Evolutionary conservation across 2,329 filamentous ascomycete genomes (phyloP), one percentile per base, ranked within the genome.

Genomic region (Aureobasidium vineae): DNA sequence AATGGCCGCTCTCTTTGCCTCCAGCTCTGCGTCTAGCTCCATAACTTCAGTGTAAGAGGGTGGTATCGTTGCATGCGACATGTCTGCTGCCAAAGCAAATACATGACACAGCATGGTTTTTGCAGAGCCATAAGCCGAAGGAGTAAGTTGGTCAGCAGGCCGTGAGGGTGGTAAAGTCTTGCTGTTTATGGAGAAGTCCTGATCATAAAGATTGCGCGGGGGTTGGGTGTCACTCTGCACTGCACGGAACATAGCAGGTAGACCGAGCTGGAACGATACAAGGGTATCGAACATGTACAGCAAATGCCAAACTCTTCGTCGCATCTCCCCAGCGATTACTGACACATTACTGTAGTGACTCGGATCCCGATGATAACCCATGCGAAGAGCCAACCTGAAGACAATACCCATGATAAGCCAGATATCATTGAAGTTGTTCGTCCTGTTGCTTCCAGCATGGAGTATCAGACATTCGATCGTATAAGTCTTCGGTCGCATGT

Each of bases 341-440:
- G 77, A 75, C 31, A 83, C 77, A 6, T 70, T 72, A 0, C 73
- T 72, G 68, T 81, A 82, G 54, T 80, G 76, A 5, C 72, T 76
- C 0, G 79, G 75, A 66, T 83, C 82, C 63, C 79, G 71, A 67
- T 84, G 81, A 64, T 81, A 80, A 8, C 79, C 79, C 75, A 80
- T 78, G 5, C 77, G 72, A 21, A 81, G 68, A 11, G 78, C 76
- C 10, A 80, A 71, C 5, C 78, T 74, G 43, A 79, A 72, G 7
- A 79, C 69, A 15, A 78, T 71, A 4, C 79, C 79, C 50, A 79
- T 73, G 26, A 77, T 71, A n/a, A 81, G 73, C 78, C 79, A 81
- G 0, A 79, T 71, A 26, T 78, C 77, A 28, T 75, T 68, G 49
- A 71, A 72, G 45, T 74, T 71, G 15, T 70, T 71, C 57, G 70